phyloP scores from a whole-genome alignment of 805 yeast species.

The Candida pseudofarinosa region DNA sequence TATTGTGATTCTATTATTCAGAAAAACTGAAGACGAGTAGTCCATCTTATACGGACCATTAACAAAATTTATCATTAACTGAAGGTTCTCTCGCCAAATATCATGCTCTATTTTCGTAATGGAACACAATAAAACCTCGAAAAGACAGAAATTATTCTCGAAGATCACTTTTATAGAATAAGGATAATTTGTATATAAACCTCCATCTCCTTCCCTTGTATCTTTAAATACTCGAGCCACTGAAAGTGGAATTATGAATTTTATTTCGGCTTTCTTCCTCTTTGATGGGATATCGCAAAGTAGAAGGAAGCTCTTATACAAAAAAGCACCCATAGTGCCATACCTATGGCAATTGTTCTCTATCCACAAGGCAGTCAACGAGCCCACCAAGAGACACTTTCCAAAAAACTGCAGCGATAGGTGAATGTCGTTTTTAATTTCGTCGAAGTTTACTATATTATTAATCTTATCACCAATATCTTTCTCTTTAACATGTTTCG shows the following conservation, averaged over 20 bases:
- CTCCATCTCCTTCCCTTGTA: slow-evolving; percentile 21
- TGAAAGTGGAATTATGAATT: slow-evolving; percentile 47
- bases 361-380: slow-evolving; percentile 38
- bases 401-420: slow-evolving; percentile 45
- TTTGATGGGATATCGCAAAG: slow-evolving; percentile 17
- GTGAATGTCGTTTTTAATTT: slow-evolving; percentile 3
- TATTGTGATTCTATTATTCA: slow-evolving; percentile 5
- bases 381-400: slow-evolving; percentile 39
- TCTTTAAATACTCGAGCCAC: slow-evolving; percentile 21
- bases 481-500: slow-evolving; percentile 17
- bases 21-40: slow-evolving; percentile 8
- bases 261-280: slow-evolving; percentile 27
- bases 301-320: slow-evolving; percentile 51
- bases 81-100: slow-evolving; percentile 37
- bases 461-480: slow-evolving; percentile 16
- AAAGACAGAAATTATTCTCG: slow-evolving; percentile 38
- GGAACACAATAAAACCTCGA: slow-evolving; percentile 42
- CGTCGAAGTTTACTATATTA: slow-evolving; percentile 9
- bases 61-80: slow-evolving; percentile 17
- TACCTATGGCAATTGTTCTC: slow-evolving; percentile 12
- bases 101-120: slow-evolving; percentile 27
- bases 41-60: slow-evolving; percentile 24
- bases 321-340: slow-evolving; percentile 29
- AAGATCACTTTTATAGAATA: slow-evolving; percentile 42
- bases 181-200: slow-evolving; percentile 27